These are phyloP conservation scores for Phellinidium pouzarii DNA, from an alignment of 1,284 basidiomycete species.

Conservation along the genomic window DNA sequence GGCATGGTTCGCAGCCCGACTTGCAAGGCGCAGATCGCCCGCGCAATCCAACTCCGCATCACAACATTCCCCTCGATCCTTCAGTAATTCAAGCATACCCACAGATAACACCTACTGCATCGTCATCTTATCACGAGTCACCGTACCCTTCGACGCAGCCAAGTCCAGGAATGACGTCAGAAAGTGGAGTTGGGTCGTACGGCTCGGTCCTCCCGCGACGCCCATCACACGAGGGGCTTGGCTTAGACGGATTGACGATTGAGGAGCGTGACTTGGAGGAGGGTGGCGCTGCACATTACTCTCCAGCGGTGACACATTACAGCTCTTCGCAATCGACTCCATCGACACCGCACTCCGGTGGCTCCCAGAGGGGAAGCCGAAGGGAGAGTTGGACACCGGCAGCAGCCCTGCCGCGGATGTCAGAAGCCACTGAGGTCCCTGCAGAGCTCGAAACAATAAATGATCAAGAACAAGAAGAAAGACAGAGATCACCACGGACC, in stretches of 20 bases:
- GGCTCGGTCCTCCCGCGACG: conserved; percentile 1
- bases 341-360: conserved; percentile 1
- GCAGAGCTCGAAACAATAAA: not conserved
- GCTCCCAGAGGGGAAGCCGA: not conserved
- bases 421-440: conserved; percentile 5
- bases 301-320: not conserved
- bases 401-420: conserved; percentile 7
- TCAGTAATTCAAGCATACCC: conserved; percentile 38
- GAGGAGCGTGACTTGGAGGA: not conserved
- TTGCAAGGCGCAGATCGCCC: conserved; percentile 32
- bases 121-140: conserved; percentile 21
- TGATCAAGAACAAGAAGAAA: not conserved
- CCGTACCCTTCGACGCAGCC: not conserved
- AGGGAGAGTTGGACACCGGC: conserved; percentile 9
- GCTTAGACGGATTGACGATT: not conserved
- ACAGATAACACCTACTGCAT: conserved; percentile 33
- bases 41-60: conserved; percentile 48
- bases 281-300: not conserved
- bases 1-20: not conserved
- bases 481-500: not conserved
- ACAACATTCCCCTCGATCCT: conserved; percentile 37
- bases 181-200: not conserved
- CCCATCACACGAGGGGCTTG: not conserved
- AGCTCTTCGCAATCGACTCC: not conserved
- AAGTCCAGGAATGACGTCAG: not conserved